Conservation (phyloP, 108 stramenopile species). For the Cyclotella choctawhatcheeana region DNA sequence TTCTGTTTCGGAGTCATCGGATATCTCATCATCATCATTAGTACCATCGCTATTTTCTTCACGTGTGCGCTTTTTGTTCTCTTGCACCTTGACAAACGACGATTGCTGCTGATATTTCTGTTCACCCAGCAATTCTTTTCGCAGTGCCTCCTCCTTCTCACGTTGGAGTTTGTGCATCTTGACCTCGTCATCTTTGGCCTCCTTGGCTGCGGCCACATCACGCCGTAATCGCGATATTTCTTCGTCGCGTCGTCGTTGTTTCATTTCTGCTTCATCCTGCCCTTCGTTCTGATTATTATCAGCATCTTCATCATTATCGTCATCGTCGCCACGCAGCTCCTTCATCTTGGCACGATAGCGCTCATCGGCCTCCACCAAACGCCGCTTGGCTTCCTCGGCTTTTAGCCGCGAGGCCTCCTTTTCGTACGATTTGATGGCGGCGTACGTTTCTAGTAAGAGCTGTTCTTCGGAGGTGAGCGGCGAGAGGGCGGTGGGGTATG, state of each 20-base stretch:
- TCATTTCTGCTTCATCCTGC: slow-evolving; percentile 17
- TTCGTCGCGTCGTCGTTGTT: slow-evolving; percentile 42
- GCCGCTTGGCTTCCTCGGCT: slow-evolving; percentile 73
- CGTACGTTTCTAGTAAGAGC: slow-evolving; percentile 71
- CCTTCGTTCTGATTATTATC: slow-evolving; percentile 11
- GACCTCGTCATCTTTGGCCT: slow-evolving; percentile 19
- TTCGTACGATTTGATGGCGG: slow-evolving; percentile 68
- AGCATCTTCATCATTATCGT: not conserved
- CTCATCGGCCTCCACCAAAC: slow-evolving; percentile 68
- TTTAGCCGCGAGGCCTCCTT: slow-evolving; percentile 67
- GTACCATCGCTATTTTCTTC: slow-evolving; percentile 14
- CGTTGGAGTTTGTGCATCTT: not conserved
- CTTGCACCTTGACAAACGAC: too few species aligned
- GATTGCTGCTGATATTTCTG: slow-evolving; percentile 30
- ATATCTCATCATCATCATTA: too few species aligned
- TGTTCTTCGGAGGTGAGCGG: slow-evolving; percentile 72
- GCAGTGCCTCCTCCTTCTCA: slow-evolving; percentile 33
- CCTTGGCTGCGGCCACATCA: slow-evolving; percentile 51
- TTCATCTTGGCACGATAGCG: slow-evolving; percentile 57
- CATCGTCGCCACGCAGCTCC: slow-evolving; percentile 27
- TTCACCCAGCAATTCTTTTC: slow-evolving; percentile 54
- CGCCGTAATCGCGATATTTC: slow-evolving; percentile 62
- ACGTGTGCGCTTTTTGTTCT: slow-evolving; percentile 20
- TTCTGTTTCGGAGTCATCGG: slow-evolving; percentile 29
- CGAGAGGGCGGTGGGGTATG: slow-evolving; percentile 59